Conservation (phyloP, 352 stramenopile genomes). For the Phytophthora tubulina region DNA sequence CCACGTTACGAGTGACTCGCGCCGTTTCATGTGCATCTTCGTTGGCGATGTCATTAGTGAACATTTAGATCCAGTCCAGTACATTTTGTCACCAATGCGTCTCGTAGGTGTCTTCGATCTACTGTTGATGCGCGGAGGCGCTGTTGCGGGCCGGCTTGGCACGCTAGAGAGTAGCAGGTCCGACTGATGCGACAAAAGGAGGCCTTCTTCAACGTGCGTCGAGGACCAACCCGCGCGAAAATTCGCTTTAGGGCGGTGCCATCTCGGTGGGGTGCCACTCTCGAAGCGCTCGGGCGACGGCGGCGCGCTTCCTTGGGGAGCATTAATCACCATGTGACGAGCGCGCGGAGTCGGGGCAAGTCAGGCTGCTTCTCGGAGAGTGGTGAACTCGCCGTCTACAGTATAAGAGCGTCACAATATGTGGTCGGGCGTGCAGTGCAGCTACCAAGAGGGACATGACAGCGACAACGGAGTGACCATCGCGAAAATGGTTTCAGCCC, state of each 20-base stretch:
- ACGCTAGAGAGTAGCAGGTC: not conserved
- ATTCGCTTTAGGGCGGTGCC: not conserved
- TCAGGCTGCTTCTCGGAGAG: not conserved
- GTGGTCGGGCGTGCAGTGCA: too few relatives aligned
- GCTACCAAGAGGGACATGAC: too few relatives aligned
- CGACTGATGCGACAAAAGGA: not conserved
- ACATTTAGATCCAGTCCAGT: too few relatives aligned
- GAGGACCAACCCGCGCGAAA: slow-evolving; percentile 3
- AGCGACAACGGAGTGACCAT: too few relatives aligned
- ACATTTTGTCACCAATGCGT: too few relatives aligned
- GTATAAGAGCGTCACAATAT: not conserved
- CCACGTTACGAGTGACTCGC: not conserved
- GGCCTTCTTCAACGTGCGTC: slow-evolving; percentile 10
- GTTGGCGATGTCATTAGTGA: too few relatives aligned
- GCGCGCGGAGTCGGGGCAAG: slow-evolving; percentile 1
- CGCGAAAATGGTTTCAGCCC: too few relatives aligned
- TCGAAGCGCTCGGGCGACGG: not conserved
- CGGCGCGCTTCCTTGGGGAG: not conserved
- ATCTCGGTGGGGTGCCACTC: not conserved
- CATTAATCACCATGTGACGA: not conserved
- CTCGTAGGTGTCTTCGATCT: too few relatives aligned
- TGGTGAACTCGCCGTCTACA: not conserved
- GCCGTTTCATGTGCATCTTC: not conserved
- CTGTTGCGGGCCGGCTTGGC: not conserved
- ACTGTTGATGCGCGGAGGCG: too few relatives aligned